These are phyloP conservation scores for Heritiera littoralis DNA, from an alignment of 345 rosid genomes.

Conservation along the genomic window DNA sequence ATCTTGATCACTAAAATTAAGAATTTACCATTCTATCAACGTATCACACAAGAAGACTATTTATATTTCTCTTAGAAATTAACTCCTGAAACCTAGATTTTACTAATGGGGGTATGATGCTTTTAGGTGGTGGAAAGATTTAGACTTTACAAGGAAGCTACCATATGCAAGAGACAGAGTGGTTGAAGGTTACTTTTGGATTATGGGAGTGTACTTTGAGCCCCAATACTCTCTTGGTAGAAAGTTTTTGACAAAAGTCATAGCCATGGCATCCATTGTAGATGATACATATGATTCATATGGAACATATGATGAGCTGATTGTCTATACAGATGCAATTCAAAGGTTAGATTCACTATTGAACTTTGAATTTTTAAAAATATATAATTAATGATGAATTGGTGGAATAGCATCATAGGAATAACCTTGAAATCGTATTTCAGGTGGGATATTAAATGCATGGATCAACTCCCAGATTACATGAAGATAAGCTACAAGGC, in stretches of 20 bases:
- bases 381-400: neutral
- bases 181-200: slow-evolving; percentile 21
- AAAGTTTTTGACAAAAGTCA: slow-evolving; percentile 26
- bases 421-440: neutral
- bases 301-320: slow-evolving; percentile 38
- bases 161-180: slow-evolving; percentile 22
- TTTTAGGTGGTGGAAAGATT: slow-evolving; percentile 36
- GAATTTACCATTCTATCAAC: too few species aligned
- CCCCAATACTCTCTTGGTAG: slow-evolving; percentile 22
- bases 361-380: neutral
- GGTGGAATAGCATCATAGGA: neutral
- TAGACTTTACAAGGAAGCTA: slow-evolving; percentile 27
- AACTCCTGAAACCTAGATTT: too few species aligned
- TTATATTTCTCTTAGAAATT: too few species aligned
- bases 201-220: slow-evolving; percentile 11
- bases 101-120: neutral
- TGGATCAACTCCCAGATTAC: slow-evolving; percentile 29
- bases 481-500: slow-evolving; percentile 38
- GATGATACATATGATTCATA: slow-evolving; percentile 36
- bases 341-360: slow-evolving; percentile 17
- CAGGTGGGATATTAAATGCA: slow-evolving; percentile 31
- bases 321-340: slow-evolving; percentile 27
- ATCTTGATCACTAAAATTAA: too few species aligned
- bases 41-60: too few species aligned
- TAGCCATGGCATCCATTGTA: slow-evolving; percentile 8